Evolutionary conservation across 2,329 filamentous ascomycete species (phyloP).

Genomic region (Zasmidium cellare): DNA sequence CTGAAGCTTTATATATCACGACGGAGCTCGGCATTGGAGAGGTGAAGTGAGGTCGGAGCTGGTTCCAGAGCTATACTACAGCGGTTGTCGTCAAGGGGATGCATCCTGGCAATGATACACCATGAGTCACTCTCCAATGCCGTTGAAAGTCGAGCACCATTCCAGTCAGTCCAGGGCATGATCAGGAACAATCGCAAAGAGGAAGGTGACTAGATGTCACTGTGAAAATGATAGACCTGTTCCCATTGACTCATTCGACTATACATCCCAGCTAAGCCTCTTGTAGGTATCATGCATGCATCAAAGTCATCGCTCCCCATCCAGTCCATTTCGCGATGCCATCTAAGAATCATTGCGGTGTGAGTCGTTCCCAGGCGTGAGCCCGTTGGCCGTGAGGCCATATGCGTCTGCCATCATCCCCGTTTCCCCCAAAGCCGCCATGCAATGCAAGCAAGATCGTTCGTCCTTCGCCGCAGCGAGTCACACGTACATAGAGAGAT

Average conservation of each 20-base stretch:
- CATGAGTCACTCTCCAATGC: background rate
- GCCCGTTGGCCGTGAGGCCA: slow-evolving; percentile 6
- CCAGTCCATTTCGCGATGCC: background rate
- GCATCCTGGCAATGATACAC: background rate
- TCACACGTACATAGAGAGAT: background rate
- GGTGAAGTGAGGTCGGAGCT: background rate
- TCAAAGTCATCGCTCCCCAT: background rate
- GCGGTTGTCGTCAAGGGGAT: background rate
- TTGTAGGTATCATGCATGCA: background rate
- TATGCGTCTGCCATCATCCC: background rate
- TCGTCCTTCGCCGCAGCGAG: background rate
- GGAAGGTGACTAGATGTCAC: background rate
- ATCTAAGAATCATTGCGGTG: background rate
- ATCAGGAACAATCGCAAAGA: background rate
- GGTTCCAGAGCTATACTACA: background rate
- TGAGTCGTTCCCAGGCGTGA: slow-evolving; percentile 3
- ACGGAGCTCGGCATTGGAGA: background rate
- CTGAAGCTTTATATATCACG: background rate
- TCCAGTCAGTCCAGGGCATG: background rate
- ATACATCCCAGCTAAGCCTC: background rate
- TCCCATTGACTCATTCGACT: background rate
- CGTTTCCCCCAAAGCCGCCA: background rate
- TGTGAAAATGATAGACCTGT: background rate
- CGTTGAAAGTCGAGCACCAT: no score
- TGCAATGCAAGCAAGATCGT: slow-evolving; percentile 1